Conservation (phyloP, 106 monocot species). For the Gastrodia elata region DNA sequence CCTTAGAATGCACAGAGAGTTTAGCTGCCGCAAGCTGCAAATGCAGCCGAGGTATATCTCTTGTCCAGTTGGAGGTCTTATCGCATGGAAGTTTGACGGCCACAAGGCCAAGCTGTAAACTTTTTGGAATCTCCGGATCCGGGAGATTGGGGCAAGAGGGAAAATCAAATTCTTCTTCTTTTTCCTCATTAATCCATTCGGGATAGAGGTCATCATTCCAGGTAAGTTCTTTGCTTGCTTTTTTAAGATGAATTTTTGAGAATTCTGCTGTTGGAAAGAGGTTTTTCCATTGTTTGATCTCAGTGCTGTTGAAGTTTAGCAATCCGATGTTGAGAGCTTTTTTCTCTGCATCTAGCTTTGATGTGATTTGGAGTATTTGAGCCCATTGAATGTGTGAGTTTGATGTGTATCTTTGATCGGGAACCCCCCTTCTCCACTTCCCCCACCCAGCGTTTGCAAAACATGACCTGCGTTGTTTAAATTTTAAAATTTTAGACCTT, state of each 20-base stretch:
- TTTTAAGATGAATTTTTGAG: constrained; percentile 12
- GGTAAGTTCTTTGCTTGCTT: constrained; percentile 17
- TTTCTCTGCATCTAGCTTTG: constrained; percentile 5
- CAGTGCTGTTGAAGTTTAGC: constrained; percentile 34
- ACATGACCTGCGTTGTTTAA: constrained; percentile 14
- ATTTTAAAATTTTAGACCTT: too few species aligned
- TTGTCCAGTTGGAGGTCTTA: constrained; percentile 34
- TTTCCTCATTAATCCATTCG: constrained; percentile 38
- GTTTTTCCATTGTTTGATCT: constrained; percentile 33
- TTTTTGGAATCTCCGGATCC: constrained; percentile 23
- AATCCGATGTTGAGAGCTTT: constrained; percentile 19
- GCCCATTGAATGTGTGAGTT: constrained; percentile 10
- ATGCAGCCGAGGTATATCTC: constrained; percentile 65
- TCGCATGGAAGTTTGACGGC: constrained; percentile 76
- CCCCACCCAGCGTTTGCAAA: constrained; percentile 24
- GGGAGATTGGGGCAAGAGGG: constrained; percentile 13
- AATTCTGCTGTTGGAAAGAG: constrained; percentile 15
- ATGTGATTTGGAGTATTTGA: neutral
- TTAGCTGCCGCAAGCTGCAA: constrained; percentile 68
- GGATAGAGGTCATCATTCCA: constrained; percentile 43
- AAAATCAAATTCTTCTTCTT: constrained; percentile 4
- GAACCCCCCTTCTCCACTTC: constrained; percentile 16
- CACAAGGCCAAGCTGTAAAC: constrained; percentile 33
- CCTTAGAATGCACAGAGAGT: constrained; percentile 24
- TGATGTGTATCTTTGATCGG: constrained; percentile 22